A percentile compares a stretch with the other conserved stretches of the same genome.
Evolutionary conservation across 805 yeast genomes (phyloP).

Genomic region (Vanderwaltozyma tropicalis): DNA sequence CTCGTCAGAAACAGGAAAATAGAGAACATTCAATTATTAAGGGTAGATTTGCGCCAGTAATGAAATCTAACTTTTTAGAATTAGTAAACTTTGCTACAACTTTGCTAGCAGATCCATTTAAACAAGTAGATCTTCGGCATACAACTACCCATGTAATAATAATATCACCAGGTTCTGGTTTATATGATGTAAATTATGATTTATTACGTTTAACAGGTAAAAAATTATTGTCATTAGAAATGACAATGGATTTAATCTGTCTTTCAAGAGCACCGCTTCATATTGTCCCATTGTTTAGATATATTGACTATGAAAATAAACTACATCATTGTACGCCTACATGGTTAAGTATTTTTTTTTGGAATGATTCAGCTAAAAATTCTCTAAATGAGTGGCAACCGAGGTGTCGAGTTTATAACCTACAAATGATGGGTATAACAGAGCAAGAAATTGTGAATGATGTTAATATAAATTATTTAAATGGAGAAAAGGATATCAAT

Average conservation of each 20-base stretch:
- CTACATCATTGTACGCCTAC: constrained; percentile 76
- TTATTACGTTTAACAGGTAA: constrained; percentile 65
- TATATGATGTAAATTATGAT: constrained; percentile 82
- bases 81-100: constrained; percentile 79
- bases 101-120: constrained; percentile 62
- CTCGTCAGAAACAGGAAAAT: constrained; percentile 19
- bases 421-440: constrained; percentile 97
- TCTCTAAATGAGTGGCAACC: constrained; percentile 69
- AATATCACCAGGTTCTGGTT: constrained; percentile 86
- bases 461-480: constrained; percentile 53
- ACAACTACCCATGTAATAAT: constrained; percentile 85
- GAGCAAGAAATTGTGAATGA: constrained; percentile 69
- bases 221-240: constrained; percentile 65
- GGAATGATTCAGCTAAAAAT: constrained; percentile 45
- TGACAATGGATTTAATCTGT: constrained; percentile 82
- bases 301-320: constrained; percentile 40
- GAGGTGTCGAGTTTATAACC: constrained; percentile 82
- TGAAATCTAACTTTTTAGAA: constrained; percentile 82
- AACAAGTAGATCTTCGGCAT: constrained; percentile 78
- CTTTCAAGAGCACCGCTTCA: constrained; percentile 87
- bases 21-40: constrained; percentile 32
- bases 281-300: constrained; percentile 80
- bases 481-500: constrained; percentile 20
- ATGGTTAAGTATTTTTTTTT: constrained; percentile 92
- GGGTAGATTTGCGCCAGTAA: constrained; percentile 71